phyloP scores from a whole-genome alignment of 768 basidiomycete species.

The Crucibulum laeve region DNA sequence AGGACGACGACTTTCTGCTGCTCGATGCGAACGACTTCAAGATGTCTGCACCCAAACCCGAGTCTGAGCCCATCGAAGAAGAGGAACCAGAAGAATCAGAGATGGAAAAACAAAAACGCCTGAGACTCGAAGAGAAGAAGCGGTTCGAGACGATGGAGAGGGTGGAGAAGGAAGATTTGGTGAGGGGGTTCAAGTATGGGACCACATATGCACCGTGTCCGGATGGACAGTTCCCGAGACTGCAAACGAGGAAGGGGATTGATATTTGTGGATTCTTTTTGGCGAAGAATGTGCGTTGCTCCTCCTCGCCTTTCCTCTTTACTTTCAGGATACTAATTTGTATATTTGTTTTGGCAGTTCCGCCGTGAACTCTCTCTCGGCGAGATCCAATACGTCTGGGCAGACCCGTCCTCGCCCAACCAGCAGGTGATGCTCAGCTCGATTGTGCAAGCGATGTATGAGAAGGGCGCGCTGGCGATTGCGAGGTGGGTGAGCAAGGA shows the following conservation, averaged over 20 bases:
- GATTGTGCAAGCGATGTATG: conserved; percentile 77
- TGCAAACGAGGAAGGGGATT: conserved; percentile 79
- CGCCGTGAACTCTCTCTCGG: conserved; percentile 80
- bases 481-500: conserved; percentile 79
- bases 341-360: conserved; percentile 42
- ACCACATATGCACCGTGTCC: conserved; percentile 84
- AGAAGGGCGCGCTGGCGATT: conserved; percentile 67
- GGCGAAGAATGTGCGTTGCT: conserved; percentile 48
- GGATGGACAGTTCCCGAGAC: conserved; percentile 73
- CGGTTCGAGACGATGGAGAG: conserved; percentile 30
- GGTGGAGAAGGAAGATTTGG: conserved; percentile 75
- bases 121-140: conserved; percentile 18
- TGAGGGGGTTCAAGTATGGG: conserved; percentile 86
- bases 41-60: too few species aligned
- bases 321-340: conserved; percentile 3
- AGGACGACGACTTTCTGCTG: conserved; percentile 24
- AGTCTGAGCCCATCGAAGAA: too few species aligned
- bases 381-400: conserved; percentile 85
- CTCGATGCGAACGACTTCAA: conserved; percentile 16
- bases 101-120: background rate
- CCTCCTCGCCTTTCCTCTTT: background rate
- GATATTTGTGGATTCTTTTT: conserved; percentile 86
- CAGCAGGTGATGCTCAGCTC: conserved; percentile 86
- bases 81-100: background rate
- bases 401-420: conserved; percentile 55